Percentiles rank a stretch among this genome's conserved stretches.
Evolutionary conservation across 2,329 filamentous ascomycete genomes (phyloP).

Genomic region (Sclerotinia nivalis): DNA sequence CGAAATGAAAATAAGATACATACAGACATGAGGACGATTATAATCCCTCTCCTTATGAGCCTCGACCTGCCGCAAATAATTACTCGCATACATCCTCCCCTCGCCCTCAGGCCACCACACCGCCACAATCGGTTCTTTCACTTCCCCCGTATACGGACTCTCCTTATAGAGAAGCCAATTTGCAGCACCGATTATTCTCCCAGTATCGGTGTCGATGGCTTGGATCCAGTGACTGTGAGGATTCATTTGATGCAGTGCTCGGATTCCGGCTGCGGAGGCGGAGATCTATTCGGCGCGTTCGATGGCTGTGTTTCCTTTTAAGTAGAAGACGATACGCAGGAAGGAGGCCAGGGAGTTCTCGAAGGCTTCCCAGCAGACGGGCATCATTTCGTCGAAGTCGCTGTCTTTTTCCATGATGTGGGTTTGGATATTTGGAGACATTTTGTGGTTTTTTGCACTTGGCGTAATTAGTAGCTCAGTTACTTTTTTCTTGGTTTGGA

Average conservation of each 20-base stretch:
- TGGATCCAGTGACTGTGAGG: neutral
- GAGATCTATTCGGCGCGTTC: too few relatives aligned
- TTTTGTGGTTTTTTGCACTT: too few relatives aligned
- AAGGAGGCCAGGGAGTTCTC: neutral
- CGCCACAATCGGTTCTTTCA: neutral
- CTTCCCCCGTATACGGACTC: neutral
- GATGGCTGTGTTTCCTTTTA: too few relatives aligned
- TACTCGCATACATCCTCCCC: neutral
- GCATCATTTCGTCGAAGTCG: slow-evolving; percentile 1
- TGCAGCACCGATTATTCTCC: neutral
- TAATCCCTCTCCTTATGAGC: neutral
- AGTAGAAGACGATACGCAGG: slow-evolving; percentile 6
- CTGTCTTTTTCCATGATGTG: too few relatives aligned
- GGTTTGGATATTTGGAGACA: too few relatives aligned
- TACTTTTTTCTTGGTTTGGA: too few relatives aligned
- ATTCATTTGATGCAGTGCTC: neutral
- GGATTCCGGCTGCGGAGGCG: neutral
- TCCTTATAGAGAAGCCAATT: slow-evolving; percentile 4
- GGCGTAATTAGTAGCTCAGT: too few relatives aligned
- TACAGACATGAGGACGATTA: slow-evolving; percentile 4
- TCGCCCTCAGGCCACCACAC: neutral
- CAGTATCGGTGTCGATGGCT: neutral
- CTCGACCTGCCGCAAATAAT: neutral
- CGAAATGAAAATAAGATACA: neutral
- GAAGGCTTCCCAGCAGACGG: neutral